Evolutionary conservation across 352 stramenopile genomes (phyloP), one percentile per base, ranked within the genome.

Genomic region (Phytophthora cryptogea): DNA sequence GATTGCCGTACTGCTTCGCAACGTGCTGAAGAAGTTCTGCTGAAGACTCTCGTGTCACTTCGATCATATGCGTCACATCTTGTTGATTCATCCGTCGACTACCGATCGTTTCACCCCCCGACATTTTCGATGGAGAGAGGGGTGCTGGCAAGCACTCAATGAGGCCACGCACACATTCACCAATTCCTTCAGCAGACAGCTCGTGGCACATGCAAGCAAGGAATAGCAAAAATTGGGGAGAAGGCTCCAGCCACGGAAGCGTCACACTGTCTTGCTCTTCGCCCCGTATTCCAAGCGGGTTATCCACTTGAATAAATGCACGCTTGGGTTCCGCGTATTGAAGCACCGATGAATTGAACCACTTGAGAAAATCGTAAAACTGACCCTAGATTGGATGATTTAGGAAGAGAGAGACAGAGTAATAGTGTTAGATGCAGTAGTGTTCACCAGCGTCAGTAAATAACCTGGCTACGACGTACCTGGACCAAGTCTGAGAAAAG

Each of bases 331-430:
- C 83, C 8, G 78, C 84, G 72, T 91, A 95, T 57, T 71, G 75
- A 11, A 90, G 51, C 42, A 87, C 57, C 0, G 77, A 68, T 5
- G 51, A 48, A 49, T 90, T 93, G 44, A 93, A 90, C 86, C 86
- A 95, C 54, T 87, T 86, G 2, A 95, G 53, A 43, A 92, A 93
- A 37, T 80, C 61, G 59, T 89, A 92, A 48, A 95, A 92, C 63
- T 91, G 80, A 4, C 64, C 76, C 74, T 88, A 43, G 20, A 17
- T 39, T 30, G 5, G 30, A 63, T 20, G 35, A 23, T 2, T 44
- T 0, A 28, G n/a, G 6, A 16, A 27, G 37, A 20, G 31, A 31
- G 8, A 30, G 28, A 9, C 28, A 50, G 17, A 47, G 20, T 23
- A 23, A 23, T 23, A 23, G 20, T 10, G 54, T 28, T 14, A 68